Evolutionary conservation across 139 green algal species (phyloP), one percentile per base, ranked within the genome.

Genomic region (Chlamydomonas schloesseri): DNA sequence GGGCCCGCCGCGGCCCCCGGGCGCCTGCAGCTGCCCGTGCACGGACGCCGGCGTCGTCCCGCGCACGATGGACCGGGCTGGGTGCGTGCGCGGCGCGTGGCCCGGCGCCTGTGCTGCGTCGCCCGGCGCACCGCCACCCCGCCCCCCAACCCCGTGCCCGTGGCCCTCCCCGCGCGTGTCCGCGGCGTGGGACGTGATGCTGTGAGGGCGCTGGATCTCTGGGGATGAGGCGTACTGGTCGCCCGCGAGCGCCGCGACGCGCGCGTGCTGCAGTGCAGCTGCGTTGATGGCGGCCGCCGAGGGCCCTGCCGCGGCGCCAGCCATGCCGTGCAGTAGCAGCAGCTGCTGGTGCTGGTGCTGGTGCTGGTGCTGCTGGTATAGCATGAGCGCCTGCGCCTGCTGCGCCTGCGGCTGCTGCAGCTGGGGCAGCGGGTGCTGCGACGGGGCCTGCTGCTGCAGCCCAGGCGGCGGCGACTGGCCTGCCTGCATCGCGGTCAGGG

Each of bases 151-250:
- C 6, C 42, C 68, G 33, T 72, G 53, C 0, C 81, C 69, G 55
- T 71, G 81, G 2, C 53, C 53, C 34, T 87, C 81, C 21, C 53
- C 81, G 0, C 67, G 46, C 8, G 65, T 76, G 31, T 76, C 79
- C 18, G 73, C 81, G 6, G 81, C 89, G 21, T 91, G 88, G 0
- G 85, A 91, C 0, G 88, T 89, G 3, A 93, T 77, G 55, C 90
- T 93, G 73, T 84, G 88, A 0, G 88, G 71, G 0, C 88, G 77
- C 60, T 88, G 86, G 5, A 90, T 65, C 60, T 93, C 91, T 0
- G 90, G 90, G 0, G 88, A 92, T 0, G 76, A 87, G 4, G 88
- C 83, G 36, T 90, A 87, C n/a, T 92, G 84, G 33, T 92, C 82
- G 5, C 53, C 69, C 31, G 69, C 42, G 42, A 8, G 42, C 42